These are phyloP conservation scores for Tulasnella sp. DNA, from an alignment of 768 basidiomycete genomes.

Conservation along the genomic window DNA sequence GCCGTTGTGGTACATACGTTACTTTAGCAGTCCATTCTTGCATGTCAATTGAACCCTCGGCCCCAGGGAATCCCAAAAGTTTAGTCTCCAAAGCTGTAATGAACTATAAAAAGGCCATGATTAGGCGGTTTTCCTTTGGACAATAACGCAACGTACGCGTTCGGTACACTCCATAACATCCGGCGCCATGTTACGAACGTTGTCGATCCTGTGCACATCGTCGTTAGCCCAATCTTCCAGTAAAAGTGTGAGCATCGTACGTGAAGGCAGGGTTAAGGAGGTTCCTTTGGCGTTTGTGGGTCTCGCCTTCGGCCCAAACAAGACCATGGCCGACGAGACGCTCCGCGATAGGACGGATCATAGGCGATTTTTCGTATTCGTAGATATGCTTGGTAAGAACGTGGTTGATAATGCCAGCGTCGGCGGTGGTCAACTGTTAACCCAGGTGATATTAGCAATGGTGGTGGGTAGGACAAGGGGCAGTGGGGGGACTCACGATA, in stretches of 20 bases:
- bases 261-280: constrained; percentile 17
- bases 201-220: not conserved
- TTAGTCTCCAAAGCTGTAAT: constrained; percentile 13
- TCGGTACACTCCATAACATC: constrained; percentile 7
- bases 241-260: not conserved
- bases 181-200: constrained; percentile 7
- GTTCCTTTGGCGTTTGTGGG: constrained; percentile 25
- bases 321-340: constrained; percentile 28
- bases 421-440: not conserved
- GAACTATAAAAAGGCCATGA: not conserved
- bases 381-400: not conserved
- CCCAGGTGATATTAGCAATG: not conserved
- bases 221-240: not conserved
- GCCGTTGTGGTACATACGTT: not conserved
- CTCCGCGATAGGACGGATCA: constrained; percentile 26
- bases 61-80: not conserved
- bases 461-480: not conserved
- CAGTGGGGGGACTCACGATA: not conserved
- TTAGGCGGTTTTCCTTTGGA: not conserved
- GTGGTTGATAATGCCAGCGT: constrained; percentile 12
- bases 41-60: not conserved
- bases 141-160: not conserved
- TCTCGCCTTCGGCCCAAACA: constrained; percentile 31
- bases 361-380: constrained; percentile 12
- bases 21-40: constrained; percentile 17